Evolutionary conservation across 768 basidiomycete species (phyloP), one percentile per base, ranked within the genome.

Genomic region (Galerina marginata): DNA sequence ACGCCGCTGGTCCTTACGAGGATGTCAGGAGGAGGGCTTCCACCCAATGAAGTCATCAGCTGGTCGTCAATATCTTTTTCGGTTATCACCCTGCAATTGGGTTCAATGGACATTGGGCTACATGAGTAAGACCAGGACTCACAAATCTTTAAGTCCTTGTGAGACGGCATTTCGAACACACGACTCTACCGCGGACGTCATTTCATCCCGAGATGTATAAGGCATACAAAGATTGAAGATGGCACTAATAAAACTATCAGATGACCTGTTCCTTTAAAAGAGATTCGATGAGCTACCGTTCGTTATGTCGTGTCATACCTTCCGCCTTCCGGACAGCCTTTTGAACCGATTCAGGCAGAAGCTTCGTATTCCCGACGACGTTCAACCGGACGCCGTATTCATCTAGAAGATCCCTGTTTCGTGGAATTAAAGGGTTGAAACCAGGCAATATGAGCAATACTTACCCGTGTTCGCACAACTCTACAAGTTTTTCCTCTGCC

Each of bases 181-280:
- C 1, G 77, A 74, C 61, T 87, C 78, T 2, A 98, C 84, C 0
- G 96, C 92, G 0, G 86, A 85, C 2, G 92, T 84, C 11, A 99
- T 95, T 73, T 99, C 97, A 69, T 99, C 93, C 29, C 90, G 84
- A 2, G 95, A 91, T 4, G 94, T 83, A 69, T 98, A 99, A 0
- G 96, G 90, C 82, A 95, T 93, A 75, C 92, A 94, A 4, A 99
- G 78, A 69, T 99, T 98, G 38, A 99, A 80, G 26, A 96, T 89
- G 1, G 92, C 88, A 36, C 96, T 98, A 16, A 51, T 20, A 54
- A 6, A 37, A 1, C 15, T 38, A 33, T 14, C 36, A 26, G 36
- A 29, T 38, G 7, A 29, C 15, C 23, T 52, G 62, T 52, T 39
- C 45, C 42, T 39, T 60, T 16, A 37, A 44, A 26, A 33, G 2